Evolutionary conservation across 352 stramenopile genomes (phyloP), one percentile per base, ranked within the genome.

Genomic region (Globisporangium acanthophoron): DNA sequence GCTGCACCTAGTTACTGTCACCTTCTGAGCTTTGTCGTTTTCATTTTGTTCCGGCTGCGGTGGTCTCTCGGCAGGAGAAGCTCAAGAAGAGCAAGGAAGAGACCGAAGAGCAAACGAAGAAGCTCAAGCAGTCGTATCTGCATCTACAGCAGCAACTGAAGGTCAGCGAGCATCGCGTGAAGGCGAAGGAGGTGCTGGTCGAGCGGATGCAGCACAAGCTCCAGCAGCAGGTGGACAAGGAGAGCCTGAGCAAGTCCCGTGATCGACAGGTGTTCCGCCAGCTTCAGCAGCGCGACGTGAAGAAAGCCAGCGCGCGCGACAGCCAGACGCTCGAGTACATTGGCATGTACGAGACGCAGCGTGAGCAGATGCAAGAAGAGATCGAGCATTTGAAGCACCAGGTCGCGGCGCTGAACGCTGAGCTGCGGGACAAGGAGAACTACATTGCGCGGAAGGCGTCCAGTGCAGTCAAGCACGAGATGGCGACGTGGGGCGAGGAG

Each of bases 101-200:
- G 12, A 51, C 70, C 6, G 76, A 92, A 3, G 53, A 65, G 12
- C 65, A 87, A 18, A 56, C 61, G 6, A 92, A 89, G 56, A 69
- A 74, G 31, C 61, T 90, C 16, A 90, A 90, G 54, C 74, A 66
- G 9, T 78, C 85, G 16, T 79, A 65, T 56, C 47, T 85, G 11
- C 80, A 80, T 39, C 65, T 94, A 21, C 74, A 92, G 62, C 87
- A 95, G 52, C 85, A 96, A 58, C 62, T 96, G 1, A 92, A 92
- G 59, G 78, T 92, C 4, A 94, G 82, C 49, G 85, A 96, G 48
- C 87, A 95, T 27, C 76, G 85, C 4, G 87, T 96, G 5, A 92
- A 92, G 61, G 84, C 85, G 3, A 96, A 94, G 56, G 87, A 96
- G 44, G 68, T 87, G 12, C 62, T 92, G 0, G 68, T 93, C 0